phyloP scores from a whole-genome alignment of 169 alveolate genomes.

The Plasmodium knowlesi region DNA sequence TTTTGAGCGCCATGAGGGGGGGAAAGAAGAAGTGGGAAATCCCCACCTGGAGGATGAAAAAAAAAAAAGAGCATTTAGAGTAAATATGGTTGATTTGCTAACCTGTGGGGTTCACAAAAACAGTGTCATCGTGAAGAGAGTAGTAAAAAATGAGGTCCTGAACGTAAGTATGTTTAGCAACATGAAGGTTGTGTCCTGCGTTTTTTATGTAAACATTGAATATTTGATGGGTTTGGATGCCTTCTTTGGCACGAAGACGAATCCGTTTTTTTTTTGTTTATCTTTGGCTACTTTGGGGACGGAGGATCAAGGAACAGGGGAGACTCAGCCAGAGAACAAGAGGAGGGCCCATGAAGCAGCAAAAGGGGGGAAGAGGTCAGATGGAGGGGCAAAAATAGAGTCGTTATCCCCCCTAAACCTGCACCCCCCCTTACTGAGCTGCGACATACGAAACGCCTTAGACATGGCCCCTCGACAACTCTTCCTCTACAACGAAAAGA shows the following conservation, averaged over 20 bases:
- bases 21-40: neutral
- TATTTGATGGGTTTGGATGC: neutral
- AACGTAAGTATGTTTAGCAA: slow-evolving; percentile 52
- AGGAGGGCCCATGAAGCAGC: neutral
- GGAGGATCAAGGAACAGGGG: neutral
- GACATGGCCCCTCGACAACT: neutral
- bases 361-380: neutral
- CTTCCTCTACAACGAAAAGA: slow-evolving; percentile 47
- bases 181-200: slow-evolving; percentile 49
- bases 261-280: neutral
- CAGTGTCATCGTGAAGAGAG: slow-evolving; percentile 55
- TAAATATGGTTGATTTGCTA: slow-evolving; percentile 24
- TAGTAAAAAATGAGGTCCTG: slow-evolving; percentile 57
- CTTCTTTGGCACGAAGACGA: neutral
- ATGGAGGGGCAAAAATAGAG: neutral
- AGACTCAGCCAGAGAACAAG: neutral
- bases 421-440: neutral
- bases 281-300: neutral
- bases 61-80: neutral
- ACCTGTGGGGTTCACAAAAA: slow-evolving; percentile 57
- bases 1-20: neutral
- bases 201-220: slow-evolving; percentile 26
- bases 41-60: neutral
- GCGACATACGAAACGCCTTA: neutral
- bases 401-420: neutral